Evolutionary conservation across 2,329 filamentous ascomycete genomes (phyloP).

Genomic region (Blastomyces silverae): DNA sequence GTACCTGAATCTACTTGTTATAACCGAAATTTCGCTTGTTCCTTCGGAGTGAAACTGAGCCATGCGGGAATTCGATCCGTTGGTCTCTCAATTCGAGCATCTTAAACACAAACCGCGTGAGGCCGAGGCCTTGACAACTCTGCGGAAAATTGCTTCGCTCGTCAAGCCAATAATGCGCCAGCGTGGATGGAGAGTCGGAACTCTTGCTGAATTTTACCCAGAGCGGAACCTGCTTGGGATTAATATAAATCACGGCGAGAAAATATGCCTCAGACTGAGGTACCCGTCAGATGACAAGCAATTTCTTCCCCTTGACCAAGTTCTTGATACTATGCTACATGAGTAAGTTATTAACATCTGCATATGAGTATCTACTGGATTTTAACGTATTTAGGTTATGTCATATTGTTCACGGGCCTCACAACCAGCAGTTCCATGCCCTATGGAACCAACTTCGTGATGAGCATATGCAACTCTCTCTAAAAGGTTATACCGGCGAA

Average conservation of each 20-base stretch:
- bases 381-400: constrained; percentile 48
- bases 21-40: background rate
- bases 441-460: constrained; percentile 86
- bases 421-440: constrained; percentile 73
- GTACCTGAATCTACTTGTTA: background rate
- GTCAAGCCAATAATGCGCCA: constrained; percentile 95
- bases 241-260: constrained; percentile 68
- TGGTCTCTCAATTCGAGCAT: constrained; percentile 49
- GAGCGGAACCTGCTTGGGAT: constrained; percentile 69
- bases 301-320: constrained; percentile 72
- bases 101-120: constrained; percentile 45
- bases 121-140: constrained; percentile 50
- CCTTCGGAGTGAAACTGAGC: background rate
- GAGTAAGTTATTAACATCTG: constrained; percentile 47
- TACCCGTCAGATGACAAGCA: constrained; percentile 65
- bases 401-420: constrained; percentile 79
- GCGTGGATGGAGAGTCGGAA: constrained; percentile 68
- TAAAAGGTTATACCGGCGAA: constrained; percentile 85
- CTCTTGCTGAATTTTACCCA: constrained; percentile 81
- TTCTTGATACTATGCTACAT: constrained; percentile 88
- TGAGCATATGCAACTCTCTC: constrained; percentile 67
- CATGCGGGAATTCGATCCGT: constrained; percentile 42
- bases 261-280: constrained; percentile 75
- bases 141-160: constrained; percentile 75
- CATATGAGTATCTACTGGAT: constrained; percentile 19